These are phyloP conservation scores for Tripterygium wilfordii DNA, from an alignment of 177 flowering plant species.

Conservation along the genomic window DNA sequence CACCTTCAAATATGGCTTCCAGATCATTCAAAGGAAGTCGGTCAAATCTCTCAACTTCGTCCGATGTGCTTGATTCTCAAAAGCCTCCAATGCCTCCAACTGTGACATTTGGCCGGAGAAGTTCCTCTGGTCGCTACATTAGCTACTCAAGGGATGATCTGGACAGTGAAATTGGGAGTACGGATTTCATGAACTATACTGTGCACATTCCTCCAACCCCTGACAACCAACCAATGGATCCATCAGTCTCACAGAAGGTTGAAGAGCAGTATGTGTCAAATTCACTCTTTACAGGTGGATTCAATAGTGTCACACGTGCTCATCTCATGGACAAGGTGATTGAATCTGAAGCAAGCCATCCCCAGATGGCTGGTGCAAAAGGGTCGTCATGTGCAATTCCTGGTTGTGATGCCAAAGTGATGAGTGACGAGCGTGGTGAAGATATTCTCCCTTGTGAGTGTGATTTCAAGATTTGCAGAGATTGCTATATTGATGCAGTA, in stretches of 20 bases:
- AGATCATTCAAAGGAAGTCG: conserved; percentile 36
- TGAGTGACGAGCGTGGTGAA: conserved; percentile 65
- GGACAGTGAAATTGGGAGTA: conserved; percentile 52
- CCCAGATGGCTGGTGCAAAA: conserved; percentile 77
- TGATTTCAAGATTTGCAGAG: conserved; percentile 61
- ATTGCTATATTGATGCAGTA: conserved; percentile 53
- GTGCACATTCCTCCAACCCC: conserved; percentile 79
- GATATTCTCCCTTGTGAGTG: conserved; percentile 79
- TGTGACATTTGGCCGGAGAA: conserved; percentile 59
- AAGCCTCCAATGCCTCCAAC: conserved; percentile 40
- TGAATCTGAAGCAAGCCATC: conserved; percentile 62
- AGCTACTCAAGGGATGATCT: conserved; percentile 73
- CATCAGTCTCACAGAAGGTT: conserved; percentile 49
- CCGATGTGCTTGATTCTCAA: conserved; percentile 33
- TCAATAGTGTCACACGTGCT: conserved; percentile 57
- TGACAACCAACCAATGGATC: conserved; percentile 67
- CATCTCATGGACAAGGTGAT: conserved; percentile 79
- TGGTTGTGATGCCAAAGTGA: conserved; percentile 67
- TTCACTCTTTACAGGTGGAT: conserved; percentile 73
- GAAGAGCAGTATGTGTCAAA: conserved; percentile 77
- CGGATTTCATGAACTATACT: conserved; percentile 52
- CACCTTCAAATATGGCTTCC: conserved; percentile 40
- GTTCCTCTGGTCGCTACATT: conserved; percentile 59
- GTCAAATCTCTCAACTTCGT: conserved; percentile 29
- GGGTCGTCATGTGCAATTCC: conserved; percentile 65